Conservation (phyloP, 805 yeast species). For the Metschnikowia amazonensis region DNA sequence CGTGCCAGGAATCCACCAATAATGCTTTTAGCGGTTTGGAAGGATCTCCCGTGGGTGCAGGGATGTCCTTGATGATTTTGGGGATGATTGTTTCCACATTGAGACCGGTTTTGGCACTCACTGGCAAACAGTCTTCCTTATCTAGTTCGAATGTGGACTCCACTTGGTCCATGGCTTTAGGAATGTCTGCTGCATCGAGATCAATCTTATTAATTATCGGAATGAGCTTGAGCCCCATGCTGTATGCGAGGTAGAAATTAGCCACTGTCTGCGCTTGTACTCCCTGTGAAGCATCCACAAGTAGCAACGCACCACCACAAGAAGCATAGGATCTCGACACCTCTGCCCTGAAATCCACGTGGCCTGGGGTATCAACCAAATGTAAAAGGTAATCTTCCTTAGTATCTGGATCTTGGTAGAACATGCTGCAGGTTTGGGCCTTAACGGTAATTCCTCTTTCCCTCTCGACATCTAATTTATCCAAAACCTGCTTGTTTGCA, state of each 20-base stretch:
- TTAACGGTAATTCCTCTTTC: conserved; percentile 96
- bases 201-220: conserved; percentile 94
- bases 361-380: conserved; percentile 96
- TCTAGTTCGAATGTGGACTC: conserved; percentile 78
- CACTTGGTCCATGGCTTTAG: conserved; percentile 78
- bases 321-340: conserved; percentile 93
- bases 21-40: conserved; percentile 62
- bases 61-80: conserved; percentile 74
- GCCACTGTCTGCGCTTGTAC: conserved; percentile 99
- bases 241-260: conserved; percentile 84
- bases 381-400: conserved; percentile 78
- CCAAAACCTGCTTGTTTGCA: conserved; percentile 76
- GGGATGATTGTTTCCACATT: conserved; percentile 81
- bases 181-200: conserved; percentile 80
- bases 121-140: conserved; percentile 68
- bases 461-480: conserved; percentile 88
- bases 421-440: conserved; percentile 95
- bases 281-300: conserved; percentile 95
- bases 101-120: conserved; percentile 88
- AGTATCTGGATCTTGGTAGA: conserved; percentile 56
- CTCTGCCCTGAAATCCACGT: conserved; percentile 92
- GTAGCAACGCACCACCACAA: conserved; percentile 86
- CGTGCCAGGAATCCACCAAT: conserved; percentile 97
- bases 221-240: conserved; percentile 72
- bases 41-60: conserved; percentile 62